Base-by-base conservation (phyloP, 192 early-diverging fungal genomes). In the Coemansia asiatica region DNA sequence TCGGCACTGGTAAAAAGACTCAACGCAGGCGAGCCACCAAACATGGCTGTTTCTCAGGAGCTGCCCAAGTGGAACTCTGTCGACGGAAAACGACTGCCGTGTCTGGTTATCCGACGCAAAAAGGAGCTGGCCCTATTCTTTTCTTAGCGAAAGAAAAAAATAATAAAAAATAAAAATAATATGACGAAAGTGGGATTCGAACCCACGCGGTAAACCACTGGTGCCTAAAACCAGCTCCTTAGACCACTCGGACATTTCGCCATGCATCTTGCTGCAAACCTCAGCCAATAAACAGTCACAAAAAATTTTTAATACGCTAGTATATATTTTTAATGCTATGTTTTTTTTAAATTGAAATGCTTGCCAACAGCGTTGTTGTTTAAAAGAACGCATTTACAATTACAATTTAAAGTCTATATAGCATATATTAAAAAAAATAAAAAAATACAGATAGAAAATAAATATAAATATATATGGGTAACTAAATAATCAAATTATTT, bases 171-270 rank as follows among this genome's bases (percentile, higher is more conserved):
- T 16, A 46, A 25, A 44, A 46, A 27, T 56, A 13, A 2, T 54
- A 16, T 60, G 58, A 72, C 51, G 61, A 79, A 63, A 55, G 77
- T 79, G 77, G 77, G 77, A 76, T 80, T 79, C 66, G 77, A 79
- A 79, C 77, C 77, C 77, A 79, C 77, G 77, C 77, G 60, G 63
- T 67, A 59, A 72, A 49, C 51, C 60, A 79, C 72, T 66, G 71
- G 68, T 58, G 63, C 77, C 73, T 79, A 78, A 79, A 74, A 50
- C 68, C 71, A 66, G 72, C 77, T 51, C 66, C 77, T 79, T 79
- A 67, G 72, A 79, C 77, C 77, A 77, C 77, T 79, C 77, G 77
- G 66, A 51, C 77, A 79, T 55, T 63, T 79, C 61, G 51, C 64
- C 70, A 31, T 60, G 1, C 4, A 46, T 1, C 0, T 22, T 3